Percentiles rank a stretch among this genome's conserved stretches.
Conservation (phyloP, 1,284 basidiomycete species). For the Moesziomyces sp. region DNA sequence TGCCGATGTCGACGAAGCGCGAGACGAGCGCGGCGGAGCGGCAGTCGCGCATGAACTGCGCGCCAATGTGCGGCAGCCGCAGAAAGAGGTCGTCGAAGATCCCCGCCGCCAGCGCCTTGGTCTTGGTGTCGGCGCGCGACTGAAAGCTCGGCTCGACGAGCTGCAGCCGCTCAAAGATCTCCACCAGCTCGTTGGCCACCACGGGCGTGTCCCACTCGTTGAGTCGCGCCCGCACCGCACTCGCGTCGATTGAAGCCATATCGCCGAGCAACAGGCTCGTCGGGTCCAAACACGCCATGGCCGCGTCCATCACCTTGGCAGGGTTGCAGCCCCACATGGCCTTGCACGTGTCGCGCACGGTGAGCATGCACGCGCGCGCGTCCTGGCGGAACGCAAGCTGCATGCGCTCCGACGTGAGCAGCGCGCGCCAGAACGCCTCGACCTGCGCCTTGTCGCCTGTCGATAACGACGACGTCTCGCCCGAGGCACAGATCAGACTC, state of each 20-base stretch:
- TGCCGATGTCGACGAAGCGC: constrained; percentile 39
- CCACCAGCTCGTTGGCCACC: constrained; percentile 40
- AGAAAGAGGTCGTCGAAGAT: constrained; percentile 46
- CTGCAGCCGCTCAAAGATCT: constrained; percentile 46
- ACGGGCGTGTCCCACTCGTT: constrained; percentile 39
- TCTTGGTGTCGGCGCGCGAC: constrained; percentile 47
- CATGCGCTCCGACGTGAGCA: constrained; percentile 35
- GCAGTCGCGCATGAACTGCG: constrained; percentile 40
- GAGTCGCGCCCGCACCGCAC: constrained; percentile 23
- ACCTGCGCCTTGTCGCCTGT: constrained; percentile 16
- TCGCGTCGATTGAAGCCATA: constrained; percentile 17
- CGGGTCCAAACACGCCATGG: constrained; percentile 29
- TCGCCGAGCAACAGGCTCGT: constrained; percentile 39
- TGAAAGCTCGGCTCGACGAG: constrained; percentile 44
- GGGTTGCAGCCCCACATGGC: constrained; percentile 45
- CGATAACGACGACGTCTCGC: constrained; percentile 12
- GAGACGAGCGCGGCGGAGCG: constrained; percentile 30
- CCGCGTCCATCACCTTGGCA: constrained; percentile 20
- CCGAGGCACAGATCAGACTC: constrained; percentile 31
- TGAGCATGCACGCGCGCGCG: constrained; percentile 20
- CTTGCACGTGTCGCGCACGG: constrained; percentile 34
- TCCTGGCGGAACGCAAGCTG: constrained; percentile 40
- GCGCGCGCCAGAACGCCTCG: constrained; percentile 22
- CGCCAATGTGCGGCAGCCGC: constrained; percentile 25
- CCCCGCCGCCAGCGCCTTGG: constrained; percentile 31